Conservation (phyloP, 306 rosid genomes). For the Quercus rubra region DNA sequence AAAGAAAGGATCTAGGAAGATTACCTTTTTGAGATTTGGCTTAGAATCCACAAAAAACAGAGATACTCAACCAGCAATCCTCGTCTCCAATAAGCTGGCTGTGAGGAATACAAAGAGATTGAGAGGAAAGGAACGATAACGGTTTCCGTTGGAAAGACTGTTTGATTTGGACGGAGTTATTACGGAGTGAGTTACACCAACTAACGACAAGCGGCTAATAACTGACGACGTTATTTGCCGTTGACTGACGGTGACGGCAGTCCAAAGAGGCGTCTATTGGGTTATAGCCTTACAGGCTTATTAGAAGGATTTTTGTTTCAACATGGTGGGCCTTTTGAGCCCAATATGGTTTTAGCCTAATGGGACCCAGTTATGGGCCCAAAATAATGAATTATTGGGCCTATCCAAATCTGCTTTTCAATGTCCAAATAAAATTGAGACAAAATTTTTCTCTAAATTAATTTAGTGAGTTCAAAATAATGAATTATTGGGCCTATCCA, state of each 20-base stretch:
- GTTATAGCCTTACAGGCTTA: too few species aligned
- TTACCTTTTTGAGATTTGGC: constrained; percentile 9
- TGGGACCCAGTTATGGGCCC: not conserved
- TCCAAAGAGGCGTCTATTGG: not conserved
- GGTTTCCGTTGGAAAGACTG: not conserved
- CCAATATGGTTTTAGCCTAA: not conserved
- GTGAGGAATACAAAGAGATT: not conserved
- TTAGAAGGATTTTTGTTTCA: not conserved
- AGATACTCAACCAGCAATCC: constrained; percentile 4
- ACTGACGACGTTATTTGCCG: constrained; percentile 7
- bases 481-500: too few species aligned
- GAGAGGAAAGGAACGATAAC: constrained; percentile 5
- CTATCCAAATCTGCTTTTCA: too few species aligned
- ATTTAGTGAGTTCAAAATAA: too few species aligned
- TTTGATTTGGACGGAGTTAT: not conserved
- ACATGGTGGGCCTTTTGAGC: not conserved
- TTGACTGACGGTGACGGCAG: constrained; percentile 9
- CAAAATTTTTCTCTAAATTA: too few species aligned
- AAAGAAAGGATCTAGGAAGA: constrained; percentile 2
- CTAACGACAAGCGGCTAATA: not conserved
- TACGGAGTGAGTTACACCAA: not conserved
- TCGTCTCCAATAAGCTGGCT: not conserved
- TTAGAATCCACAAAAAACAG: constrained; percentile 7
- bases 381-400: not conserved
- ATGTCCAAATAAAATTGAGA: too few species aligned